Percentiles rank a stretch among this genome's conserved stretches.
Conservation (phyloP, 257 asterid genomes). For the Lithospermum erythrorhizon region DNA sequence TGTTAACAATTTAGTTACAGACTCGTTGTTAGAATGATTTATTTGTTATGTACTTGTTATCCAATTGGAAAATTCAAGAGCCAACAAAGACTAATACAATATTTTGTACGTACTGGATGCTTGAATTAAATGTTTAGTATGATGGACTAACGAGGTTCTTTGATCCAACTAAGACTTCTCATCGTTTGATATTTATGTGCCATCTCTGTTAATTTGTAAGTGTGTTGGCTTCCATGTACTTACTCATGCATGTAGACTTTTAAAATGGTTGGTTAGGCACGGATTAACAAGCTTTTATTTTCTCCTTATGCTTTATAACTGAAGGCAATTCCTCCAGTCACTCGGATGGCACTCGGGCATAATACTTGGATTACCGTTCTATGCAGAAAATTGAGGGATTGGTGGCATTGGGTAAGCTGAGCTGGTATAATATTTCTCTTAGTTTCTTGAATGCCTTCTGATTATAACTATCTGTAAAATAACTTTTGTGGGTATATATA, state of each 20-base stretch:
- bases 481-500: slow-evolving; percentile 26
- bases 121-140: too few species aligned
- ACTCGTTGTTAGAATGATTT: not conserved
- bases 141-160: too few species aligned
- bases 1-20: not conserved
- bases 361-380: slow-evolving; percentile 86
- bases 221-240: too few species aligned
- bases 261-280: too few species aligned
- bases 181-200: too few species aligned
- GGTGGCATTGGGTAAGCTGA: slow-evolving; percentile 97
- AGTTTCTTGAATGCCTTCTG: slow-evolving; percentile 1
- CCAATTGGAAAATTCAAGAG: not conserved
- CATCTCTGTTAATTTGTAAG: too few species aligned
- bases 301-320: slow-evolving; percentile 17
- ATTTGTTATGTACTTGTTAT: not conserved
- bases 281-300: not conserved
- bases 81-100: too few species aligned
- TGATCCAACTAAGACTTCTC: too few species aligned
- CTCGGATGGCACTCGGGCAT: slow-evolving; percentile 87
- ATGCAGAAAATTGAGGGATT: slow-evolving; percentile 85
- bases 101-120: too few species aligned
- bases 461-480: slow-evolving; percentile 12
- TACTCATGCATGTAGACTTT: too few species aligned
- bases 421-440: slow-evolving; percentile 5
- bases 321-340: slow-evolving; percentile 92